Base-by-base conservation (phyloP, 192 early-diverging fungal genomes). In the Polychytrium aggregatum region DNA sequence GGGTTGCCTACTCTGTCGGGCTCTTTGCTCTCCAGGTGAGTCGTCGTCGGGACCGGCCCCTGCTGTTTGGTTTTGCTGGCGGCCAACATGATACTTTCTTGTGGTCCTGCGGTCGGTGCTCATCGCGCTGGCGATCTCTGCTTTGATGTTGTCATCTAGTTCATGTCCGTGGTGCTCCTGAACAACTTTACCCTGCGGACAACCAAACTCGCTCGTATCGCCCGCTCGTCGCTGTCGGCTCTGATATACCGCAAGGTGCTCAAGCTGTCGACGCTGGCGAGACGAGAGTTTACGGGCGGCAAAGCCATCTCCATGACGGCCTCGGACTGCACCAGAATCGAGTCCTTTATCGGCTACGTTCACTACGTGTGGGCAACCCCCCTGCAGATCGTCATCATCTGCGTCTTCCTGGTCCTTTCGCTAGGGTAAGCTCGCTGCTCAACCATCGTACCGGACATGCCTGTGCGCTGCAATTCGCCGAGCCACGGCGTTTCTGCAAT, bases 221-320 rank as follows among this genome's bases (percentile, higher is more conserved):
- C 74, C n/a, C 74, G 75, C 2, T 59, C 64, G 1, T 64, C 69
- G 1, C 46, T 83, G 16, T 66, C 67, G 13, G 70, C 57, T 14
- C 44, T 68, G 25, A 66, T 82, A 25, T 83, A 79, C 53, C 71
- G 72, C n/a, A 83, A 83, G 51, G 47, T 76, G 5, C 51, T 81
- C 11, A 59, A 63, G 0, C 52, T 83, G 24, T 69, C 71, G 13
- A 60, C 67, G 8, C 58, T 61, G 25, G 50, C 79, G 0, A 62
- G 78, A 17, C 72, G 72, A 46, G 65, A 76, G 31, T 78, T 79
- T 44, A 75, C 70, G 33, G 60, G 69, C 50, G 82, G 80, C 2
- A 58, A 68, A 43, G 74, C 82, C 48, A 81, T 73, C 35, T 82
- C 72, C 47, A 62, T 82, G n/a, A 72, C 82, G 34, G 57, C 71